Evolutionary conservation across 1,139 yeast species (phyloP).

Genomic region (Pneumocystis wakefieldiae): DNA sequence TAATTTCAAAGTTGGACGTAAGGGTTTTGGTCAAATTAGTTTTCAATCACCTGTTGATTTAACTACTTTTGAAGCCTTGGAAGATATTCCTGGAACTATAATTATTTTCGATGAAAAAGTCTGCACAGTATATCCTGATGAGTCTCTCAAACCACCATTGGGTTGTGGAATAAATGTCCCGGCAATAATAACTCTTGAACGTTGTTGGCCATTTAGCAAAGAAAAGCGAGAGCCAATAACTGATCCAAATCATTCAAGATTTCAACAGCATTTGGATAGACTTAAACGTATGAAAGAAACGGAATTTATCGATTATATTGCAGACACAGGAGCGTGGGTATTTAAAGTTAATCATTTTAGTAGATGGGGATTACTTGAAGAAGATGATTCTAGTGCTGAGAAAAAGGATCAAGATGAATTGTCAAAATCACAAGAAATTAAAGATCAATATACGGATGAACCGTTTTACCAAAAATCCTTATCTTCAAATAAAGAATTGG

Average conservation of each 20-base stretch:
- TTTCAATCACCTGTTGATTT: slow-evolving; percentile 74
- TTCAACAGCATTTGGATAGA: slow-evolving; percentile 51
- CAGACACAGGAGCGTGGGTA: slow-evolving; percentile 68
- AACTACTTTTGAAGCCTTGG: slow-evolving; percentile 43
- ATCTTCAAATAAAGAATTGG: neutral
- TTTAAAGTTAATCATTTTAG: slow-evolving; percentile 83
- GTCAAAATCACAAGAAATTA: neutral
- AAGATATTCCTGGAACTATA: slow-evolving; percentile 50
- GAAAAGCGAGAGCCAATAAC: slow-evolving; percentile 60
- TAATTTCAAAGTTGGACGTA: slow-evolving; percentile 64
- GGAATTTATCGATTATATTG: slow-evolving; percentile 60
- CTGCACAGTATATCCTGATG: slow-evolving; percentile 63
- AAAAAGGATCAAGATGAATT: slow-evolving; percentile 13
- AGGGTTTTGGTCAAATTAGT: slow-evolving; percentile 60
- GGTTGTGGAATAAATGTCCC: slow-evolving; percentile 80
- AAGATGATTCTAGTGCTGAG: slow-evolving; percentile 41
- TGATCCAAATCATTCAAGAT: slow-evolving; percentile 63
- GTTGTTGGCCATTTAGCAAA: slow-evolving; percentile 63
- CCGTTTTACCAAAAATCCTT: neutral
- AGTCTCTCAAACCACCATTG: slow-evolving; percentile 41
- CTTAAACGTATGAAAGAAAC: slow-evolving; percentile 47
- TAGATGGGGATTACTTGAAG: slow-evolving; percentile 77
- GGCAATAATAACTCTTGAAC: slow-evolving; percentile 56
- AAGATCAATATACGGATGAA: neutral
- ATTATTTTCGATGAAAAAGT: slow-evolving; percentile 46